These are phyloP conservation scores for Aspergillus asperescens DNA, from an alignment of 495 filamentous ascomycete species.

Conservation along the genomic window DNA sequence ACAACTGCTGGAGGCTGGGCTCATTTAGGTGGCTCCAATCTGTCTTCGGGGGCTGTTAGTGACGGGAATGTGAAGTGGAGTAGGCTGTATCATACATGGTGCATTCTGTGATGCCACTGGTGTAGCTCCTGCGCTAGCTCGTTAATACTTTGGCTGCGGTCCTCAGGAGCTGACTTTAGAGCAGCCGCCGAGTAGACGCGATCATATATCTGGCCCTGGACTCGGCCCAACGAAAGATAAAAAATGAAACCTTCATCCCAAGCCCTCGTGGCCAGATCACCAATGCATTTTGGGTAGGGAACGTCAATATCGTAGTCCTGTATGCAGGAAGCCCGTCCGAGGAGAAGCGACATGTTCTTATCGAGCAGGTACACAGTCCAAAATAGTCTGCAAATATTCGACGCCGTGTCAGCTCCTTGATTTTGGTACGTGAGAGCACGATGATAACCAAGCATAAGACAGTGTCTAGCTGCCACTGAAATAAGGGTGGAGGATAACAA, in stretches of 20 bases:
- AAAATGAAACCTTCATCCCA: conserved; percentile 20
- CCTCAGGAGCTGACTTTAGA: conserved; percentile 1
- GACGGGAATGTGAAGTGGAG: background rate
- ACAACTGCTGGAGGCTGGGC: conserved; percentile 7
- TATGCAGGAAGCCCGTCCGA: conserved; percentile 20
- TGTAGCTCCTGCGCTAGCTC: conserved; percentile 4
- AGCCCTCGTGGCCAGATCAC: conserved; percentile 10
- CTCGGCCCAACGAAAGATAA: conserved; percentile 9
- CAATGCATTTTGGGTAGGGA: conserved; percentile 2
- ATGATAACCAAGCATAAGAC: conserved; percentile 18
- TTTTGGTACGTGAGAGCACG: conserved; percentile 16
- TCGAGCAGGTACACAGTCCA: conserved; percentile 21
- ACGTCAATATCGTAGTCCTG: conserved; percentile 24
- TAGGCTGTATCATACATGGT: conserved; percentile 4
- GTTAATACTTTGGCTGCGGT: conserved; percentile 8
- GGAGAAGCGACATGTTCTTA: conserved; percentile 19
- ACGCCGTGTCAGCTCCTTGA: background rate
- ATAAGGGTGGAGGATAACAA: conserved; percentile 9
- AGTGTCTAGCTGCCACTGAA: conserved; percentile 17
- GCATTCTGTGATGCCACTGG: conserved; percentile 9
- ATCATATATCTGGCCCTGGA: conserved; percentile 20
- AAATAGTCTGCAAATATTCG: conserved; percentile 16
- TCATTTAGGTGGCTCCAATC: conserved; percentile 6
- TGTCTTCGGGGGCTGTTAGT: conserved; percentile 2
- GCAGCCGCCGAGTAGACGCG: conserved; percentile 17